Percentiles rank a stretch among this genome's conserved stretches.
These are phyloP conservation scores for Cantharellus cinnabarinus DNA, from an alignment of 768 basidiomycete genomes.

Conservation along the genomic window DNA sequence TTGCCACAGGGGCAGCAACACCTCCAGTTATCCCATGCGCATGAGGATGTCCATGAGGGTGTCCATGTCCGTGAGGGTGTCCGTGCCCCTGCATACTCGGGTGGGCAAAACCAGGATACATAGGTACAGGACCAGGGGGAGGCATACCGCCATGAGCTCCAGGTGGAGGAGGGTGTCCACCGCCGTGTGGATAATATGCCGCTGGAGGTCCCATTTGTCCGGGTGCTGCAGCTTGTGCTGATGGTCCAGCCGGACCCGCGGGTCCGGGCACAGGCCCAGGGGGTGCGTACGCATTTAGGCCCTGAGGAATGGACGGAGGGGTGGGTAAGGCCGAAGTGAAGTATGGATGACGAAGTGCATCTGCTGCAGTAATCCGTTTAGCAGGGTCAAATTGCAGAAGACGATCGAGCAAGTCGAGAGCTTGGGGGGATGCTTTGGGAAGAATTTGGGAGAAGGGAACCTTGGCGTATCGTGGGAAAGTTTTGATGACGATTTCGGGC, in stretches of 20 bases:
- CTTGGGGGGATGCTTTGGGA: slow-evolving; percentile 68
- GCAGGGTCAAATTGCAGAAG: slow-evolving; percentile 91
- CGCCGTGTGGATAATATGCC: no score
- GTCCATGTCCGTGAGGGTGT: slow-evolving; percentile 1
- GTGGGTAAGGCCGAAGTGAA: slow-evolving; percentile 41
- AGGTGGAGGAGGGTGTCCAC: not conserved
- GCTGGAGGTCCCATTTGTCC: not conserved
- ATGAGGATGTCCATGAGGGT: not conserved
- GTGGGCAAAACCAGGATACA: not conserved
- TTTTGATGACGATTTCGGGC: slow-evolving; percentile 71
- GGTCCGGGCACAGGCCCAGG: slow-evolving; percentile 9
- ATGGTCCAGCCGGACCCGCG: not conserved
- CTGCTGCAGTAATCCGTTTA: slow-evolving; percentile 75
- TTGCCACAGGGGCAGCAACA: not conserved
- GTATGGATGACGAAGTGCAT: slow-evolving; percentile 83
- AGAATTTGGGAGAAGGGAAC: slow-evolving; percentile 63
- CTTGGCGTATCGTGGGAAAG: slow-evolving; percentile 73
- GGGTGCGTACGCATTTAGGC: slow-evolving; percentile 42
- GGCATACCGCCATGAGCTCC: not conserved
- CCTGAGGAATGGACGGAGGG: slow-evolving; percentile 45
- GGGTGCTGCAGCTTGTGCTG: not conserved
- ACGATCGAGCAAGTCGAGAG: slow-evolving; percentile 83
- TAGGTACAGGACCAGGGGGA: not conserved
- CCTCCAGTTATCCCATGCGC: not conserved
- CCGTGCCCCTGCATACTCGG: not conserved